These are phyloP conservation scores for Elsinoe australis DNA, from an alignment of 2,329 filamentous ascomycete genomes.

Conservation along the genomic window DNA sequence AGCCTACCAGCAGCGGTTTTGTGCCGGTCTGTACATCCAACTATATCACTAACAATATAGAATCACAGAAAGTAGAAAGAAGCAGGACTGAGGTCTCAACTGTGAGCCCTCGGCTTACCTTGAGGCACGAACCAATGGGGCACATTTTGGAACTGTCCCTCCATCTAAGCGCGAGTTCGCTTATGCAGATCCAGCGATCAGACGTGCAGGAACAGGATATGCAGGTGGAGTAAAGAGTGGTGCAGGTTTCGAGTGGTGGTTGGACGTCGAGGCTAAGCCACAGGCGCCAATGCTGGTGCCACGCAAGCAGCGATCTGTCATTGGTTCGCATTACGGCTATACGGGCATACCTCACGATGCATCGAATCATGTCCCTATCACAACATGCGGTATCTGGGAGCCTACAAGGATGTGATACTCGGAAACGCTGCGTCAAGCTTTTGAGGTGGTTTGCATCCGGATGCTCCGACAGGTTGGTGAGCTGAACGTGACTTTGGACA, in stretches of 20 bases:
- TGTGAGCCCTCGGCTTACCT: not conserved
- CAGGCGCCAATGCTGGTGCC: constrained; percentile 9
- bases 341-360: not conserved
- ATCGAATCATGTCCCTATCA: not conserved
- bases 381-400: not conserved
- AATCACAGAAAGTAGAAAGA: not conserved
- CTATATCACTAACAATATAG: not conserved
- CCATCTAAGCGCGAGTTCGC: not conserved
- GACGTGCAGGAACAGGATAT: constrained; percentile 13
- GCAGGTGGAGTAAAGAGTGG: not conserved
- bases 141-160: not conserved
- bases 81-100: constrained; percentile 6
- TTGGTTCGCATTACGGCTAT: not conserved
- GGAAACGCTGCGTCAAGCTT: not conserved
- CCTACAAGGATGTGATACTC: constrained; percentile 11
- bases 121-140: not conserved
- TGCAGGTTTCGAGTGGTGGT: not conserved
- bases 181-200: constrained; percentile 1
- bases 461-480: not conserved
- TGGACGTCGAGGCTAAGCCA: constrained; percentile 8
- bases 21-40: not conserved
- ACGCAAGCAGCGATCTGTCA: not conserved
- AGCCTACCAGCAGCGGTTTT: no score
- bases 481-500: no score
- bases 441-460: constrained; percentile 21